phyloP scores from a whole-genome alignment of 164 flowering plant genomes.

The Dillenia turbinata region DNA sequence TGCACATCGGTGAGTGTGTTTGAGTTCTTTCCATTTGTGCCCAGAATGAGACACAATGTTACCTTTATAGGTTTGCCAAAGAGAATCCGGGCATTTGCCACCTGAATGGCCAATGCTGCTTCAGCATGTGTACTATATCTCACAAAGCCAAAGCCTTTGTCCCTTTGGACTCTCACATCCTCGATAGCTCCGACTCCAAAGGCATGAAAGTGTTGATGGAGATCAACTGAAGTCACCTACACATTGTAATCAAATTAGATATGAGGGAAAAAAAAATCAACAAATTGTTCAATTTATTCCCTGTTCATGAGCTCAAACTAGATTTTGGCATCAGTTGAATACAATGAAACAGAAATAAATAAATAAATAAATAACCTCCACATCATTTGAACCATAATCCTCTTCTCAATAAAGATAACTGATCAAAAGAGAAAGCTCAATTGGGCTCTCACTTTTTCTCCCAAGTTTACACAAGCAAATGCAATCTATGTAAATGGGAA shows the following conservation, averaged over 20 bases:
- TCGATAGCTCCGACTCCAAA: constrained; percentile 86
- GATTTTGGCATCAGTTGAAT: too few species aligned
- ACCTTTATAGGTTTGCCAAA: constrained; percentile 88
- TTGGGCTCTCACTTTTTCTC: too few species aligned
- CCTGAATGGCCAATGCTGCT: constrained; percentile 88
- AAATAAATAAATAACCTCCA: too few species aligned
- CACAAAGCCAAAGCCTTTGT: constrained; percentile 96
- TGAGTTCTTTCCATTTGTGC: too few species aligned
- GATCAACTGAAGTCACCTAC: constrained; percentile 78
- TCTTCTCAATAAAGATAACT: too few species aligned
- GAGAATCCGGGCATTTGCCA: constrained; percentile 68
- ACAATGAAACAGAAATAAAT: too few species aligned
- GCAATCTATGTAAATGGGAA: too few species aligned
- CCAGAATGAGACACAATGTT: neutral
- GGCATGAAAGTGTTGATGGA: constrained; percentile 76
- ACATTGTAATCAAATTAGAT: constrained; percentile 9
- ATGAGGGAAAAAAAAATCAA: neutral
- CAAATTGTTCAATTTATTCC: neutral
- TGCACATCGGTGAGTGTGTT: too few species aligned
- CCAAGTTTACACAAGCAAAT: too few species aligned
- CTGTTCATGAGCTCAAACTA: too few species aligned
- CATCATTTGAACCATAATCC: too few species aligned
- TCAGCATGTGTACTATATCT: constrained; percentile 81
- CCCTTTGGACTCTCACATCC: constrained; percentile 89
- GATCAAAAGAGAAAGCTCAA: too few species aligned